Conservation (phyloP, 148 eudicot genomes). For the Rhododendron kiyosumense region DNA sequence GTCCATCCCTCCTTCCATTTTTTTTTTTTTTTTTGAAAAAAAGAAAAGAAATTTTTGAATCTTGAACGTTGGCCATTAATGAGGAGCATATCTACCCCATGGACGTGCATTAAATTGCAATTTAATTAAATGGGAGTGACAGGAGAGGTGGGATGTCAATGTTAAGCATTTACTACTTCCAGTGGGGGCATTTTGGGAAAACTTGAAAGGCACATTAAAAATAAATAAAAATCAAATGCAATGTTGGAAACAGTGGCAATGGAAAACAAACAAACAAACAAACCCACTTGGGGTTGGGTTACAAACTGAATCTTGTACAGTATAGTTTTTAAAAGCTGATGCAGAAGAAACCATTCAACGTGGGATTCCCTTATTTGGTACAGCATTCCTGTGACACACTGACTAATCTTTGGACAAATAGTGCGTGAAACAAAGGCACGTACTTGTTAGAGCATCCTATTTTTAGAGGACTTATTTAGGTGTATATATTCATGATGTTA, state of each 20-base stretch:
- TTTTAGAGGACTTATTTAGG: too few relatives aligned
- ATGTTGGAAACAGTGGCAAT: not conserved
- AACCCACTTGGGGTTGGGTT: not conserved
- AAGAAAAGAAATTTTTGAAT: not conserved
- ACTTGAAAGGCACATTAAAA: not conserved
- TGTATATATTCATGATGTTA: too few relatives aligned
- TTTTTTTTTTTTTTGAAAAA: not conserved
- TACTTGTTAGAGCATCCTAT: too few relatives aligned
- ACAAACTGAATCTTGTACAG: not conserved
- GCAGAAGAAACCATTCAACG: not conserved
- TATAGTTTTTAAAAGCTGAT: not conserved
- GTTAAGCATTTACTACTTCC: not conserved
- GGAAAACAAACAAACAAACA: not conserved
- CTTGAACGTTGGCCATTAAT: not conserved
- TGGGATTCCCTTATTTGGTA: not conserved
- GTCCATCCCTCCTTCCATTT: not conserved
- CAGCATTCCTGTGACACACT: not conserved
- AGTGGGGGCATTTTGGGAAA: not conserved
- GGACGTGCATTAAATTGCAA: not conserved
- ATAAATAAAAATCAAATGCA: not conserved
- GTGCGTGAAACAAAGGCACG: not conserved
- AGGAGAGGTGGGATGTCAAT: not conserved
- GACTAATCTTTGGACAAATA: not conserved
- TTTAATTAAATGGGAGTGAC: not conserved
- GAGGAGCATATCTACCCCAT: not conserved